These are phyloP conservation scores for Sordariomycetes sp. DNA, from an alignment of 2,329 filamentous ascomycete genomes.

Conservation along the genomic window DNA sequence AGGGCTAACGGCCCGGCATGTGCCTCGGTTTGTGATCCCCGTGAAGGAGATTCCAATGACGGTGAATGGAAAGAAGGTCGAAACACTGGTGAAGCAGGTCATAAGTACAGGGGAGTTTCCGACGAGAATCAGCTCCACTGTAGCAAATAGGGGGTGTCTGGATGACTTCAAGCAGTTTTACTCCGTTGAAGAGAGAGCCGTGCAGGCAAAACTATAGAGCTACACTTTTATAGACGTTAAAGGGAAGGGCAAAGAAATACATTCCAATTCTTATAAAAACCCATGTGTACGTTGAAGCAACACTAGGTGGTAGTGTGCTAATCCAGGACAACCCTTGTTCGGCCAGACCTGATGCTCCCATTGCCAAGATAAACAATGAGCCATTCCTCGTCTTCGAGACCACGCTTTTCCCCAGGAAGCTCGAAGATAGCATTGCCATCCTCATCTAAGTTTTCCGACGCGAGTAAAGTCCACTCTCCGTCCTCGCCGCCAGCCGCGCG, in stretches of 20 bases:
- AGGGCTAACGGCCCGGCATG: neutral
- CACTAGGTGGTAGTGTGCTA: neutral
- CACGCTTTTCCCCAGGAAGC: neutral
- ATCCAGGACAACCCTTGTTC: neutral
- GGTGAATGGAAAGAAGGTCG: conserved; percentile 3
- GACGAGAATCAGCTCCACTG: neutral
- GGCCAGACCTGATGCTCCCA: neutral
- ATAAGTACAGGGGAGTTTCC: neutral
- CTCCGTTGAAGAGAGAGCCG: neutral
- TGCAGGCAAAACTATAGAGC: neutral
- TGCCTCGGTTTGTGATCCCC: neutral
- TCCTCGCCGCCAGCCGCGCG: neutral
- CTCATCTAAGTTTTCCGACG: neutral
- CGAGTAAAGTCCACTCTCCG: neutral
- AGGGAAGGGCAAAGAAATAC: too few relatives aligned
- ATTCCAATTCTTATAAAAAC: too few relatives aligned
- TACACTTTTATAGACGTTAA: too few relatives aligned
- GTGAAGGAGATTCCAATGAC: conserved; percentile 2
- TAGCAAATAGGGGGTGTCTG: neutral
- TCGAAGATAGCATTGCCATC: neutral
- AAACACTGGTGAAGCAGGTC: conserved; percentile 2
- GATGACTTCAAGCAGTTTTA: neutral
- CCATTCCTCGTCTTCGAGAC: neutral
- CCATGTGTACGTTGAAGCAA: too few relatives aligned
- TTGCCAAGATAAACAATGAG: neutral